Evolutionary conservation across 257 asterid species (phyloP).

Genomic region (Cinchona pubescens): DNA sequence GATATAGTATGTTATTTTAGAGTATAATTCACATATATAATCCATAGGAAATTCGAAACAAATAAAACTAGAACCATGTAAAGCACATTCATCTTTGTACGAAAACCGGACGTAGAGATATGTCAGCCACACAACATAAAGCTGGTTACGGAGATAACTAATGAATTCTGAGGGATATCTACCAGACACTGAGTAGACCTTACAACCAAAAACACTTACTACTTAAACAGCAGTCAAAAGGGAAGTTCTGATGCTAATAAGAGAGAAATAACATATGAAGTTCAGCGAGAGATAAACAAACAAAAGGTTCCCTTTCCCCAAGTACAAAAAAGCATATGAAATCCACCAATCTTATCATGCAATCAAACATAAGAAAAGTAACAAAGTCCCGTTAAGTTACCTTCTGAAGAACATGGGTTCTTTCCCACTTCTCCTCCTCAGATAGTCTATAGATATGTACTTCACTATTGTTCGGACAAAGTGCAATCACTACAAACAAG

Average conservation of each 20-base stretch:
- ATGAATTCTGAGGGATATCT: neutral
- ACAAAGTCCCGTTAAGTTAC: conserved; percentile 28
- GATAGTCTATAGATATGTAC: conserved; percentile 71
- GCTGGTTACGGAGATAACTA: neutral
- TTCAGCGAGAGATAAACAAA: neutral
- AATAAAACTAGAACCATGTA: neutral
- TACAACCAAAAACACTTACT: neutral
- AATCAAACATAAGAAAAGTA: conserved; percentile 1
- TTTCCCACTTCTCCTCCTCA: conserved; percentile 95
- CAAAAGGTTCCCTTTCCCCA: neutral
- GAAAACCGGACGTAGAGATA: neutral
- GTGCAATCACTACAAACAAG: conserved; percentile 68
- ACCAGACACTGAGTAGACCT: neutral
- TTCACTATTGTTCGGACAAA: conserved; percentile 86
- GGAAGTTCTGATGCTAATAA: neutral
- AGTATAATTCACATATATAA: neutral
- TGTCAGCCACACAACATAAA: neutral
- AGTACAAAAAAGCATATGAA: neutral
- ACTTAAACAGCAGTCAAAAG: too few relatives aligned
- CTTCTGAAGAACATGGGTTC: conserved; percentile 90
- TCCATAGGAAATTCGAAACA: neutral
- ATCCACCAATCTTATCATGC: neutral
- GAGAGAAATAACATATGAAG: neutral
- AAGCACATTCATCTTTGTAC: neutral
- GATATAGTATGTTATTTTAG: neutral